Conservation (phyloP, 805 yeast species). For the Wickerhamiella qilinensis region DNA sequence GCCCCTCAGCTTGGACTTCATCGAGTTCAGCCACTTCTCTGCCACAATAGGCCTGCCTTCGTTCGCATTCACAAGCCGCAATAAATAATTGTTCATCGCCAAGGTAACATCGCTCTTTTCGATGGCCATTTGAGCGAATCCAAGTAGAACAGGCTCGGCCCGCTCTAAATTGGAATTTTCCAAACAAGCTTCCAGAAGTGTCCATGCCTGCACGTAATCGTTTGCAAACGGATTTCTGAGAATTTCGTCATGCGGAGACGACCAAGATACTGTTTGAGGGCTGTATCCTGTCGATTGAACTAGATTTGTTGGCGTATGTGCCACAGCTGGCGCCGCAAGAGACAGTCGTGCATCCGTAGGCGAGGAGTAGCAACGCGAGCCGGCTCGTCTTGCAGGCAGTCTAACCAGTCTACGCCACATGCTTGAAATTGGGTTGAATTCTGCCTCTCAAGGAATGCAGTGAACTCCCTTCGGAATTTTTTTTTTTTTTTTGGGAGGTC, state of each 20-base stretch:
- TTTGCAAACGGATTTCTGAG: background rate
- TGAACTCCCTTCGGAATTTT: too few relatives aligned
- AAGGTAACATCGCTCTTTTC: constrained; percentile 36
- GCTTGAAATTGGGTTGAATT: too few relatives aligned
- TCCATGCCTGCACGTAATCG: constrained; percentile 46
- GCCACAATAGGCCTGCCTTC: constrained; percentile 29
- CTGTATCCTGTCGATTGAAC: background rate
- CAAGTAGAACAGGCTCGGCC: constrained; percentile 50
- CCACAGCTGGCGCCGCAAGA: background rate
- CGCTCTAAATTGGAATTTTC: constrained; percentile 48
- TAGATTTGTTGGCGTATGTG: background rate
- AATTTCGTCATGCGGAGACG: background rate
- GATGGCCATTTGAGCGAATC: constrained; percentile 36
- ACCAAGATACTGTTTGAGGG: background rate
- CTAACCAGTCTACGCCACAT: background rate
- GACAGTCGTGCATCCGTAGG: background rate
- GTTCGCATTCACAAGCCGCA: constrained; percentile 26
- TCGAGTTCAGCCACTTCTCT: constrained; percentile 25
- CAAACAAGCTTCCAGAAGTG: constrained; percentile 63
- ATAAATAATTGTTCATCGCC: constrained; percentile 52
- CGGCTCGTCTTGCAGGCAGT: background rate
- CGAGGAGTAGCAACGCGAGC: background rate
- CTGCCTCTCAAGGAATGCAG: too few relatives aligned
- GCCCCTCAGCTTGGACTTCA: constrained; percentile 19
- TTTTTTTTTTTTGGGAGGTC: too few relatives aligned